Conservation (phyloP, 1,284 basidiomycete genomes). For the Sporisorium sorghi region DNA sequence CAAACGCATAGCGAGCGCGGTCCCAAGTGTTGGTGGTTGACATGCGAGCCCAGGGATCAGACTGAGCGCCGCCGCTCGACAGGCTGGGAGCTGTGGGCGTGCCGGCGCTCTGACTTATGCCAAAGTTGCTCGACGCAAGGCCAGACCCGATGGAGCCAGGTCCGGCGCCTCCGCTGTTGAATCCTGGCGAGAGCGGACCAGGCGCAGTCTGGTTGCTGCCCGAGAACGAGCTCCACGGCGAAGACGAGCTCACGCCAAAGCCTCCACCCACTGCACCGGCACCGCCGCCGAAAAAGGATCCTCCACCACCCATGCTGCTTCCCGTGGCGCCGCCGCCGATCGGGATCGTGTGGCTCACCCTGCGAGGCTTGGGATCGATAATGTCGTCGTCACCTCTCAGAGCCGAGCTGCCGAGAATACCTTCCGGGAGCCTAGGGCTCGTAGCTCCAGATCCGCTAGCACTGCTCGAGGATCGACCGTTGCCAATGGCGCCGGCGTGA, state of each 20-base stretch:
- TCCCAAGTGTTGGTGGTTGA: conserved; percentile 58
- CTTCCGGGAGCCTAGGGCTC: conserved; percentile 54
- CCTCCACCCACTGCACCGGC: conserved; percentile 38
- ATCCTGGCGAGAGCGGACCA: conserved; percentile 38
- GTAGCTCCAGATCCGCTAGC: conserved; percentile 46
- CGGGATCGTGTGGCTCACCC: conserved; percentile 58
- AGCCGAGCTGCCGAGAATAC: conserved; percentile 67
- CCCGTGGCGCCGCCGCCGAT: conserved; percentile 41
- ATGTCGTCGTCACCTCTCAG: conserved; percentile 68
- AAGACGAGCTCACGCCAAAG: conserved; percentile 41
- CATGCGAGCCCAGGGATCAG: conserved; percentile 56
- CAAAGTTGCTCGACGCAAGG: conserved; percentile 27
- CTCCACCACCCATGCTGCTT: conserved; percentile 33
- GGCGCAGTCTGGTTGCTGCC: conserved; percentile 39
- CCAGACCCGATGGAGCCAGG: conserved; percentile 36
- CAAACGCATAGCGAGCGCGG: conserved; percentile 65
- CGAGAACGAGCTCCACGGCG: conserved; percentile 53
- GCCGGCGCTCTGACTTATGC: conserved; percentile 24
- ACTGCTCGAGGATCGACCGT: conserved; percentile 47
- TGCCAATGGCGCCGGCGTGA: conserved; percentile 35
- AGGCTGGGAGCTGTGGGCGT: conserved; percentile 22
- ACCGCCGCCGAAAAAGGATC: conserved; percentile 43
- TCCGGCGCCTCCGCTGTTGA: conserved; percentile 30
- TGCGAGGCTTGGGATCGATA: conserved; percentile 61
- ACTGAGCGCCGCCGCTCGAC: conserved; percentile 22